A percentile compares a stretch with the other conserved stretches of the same genome.
Conservation (phyloP, 768 basidiomycete species). For the Pilatotrama ljubarskyi region DNA sequence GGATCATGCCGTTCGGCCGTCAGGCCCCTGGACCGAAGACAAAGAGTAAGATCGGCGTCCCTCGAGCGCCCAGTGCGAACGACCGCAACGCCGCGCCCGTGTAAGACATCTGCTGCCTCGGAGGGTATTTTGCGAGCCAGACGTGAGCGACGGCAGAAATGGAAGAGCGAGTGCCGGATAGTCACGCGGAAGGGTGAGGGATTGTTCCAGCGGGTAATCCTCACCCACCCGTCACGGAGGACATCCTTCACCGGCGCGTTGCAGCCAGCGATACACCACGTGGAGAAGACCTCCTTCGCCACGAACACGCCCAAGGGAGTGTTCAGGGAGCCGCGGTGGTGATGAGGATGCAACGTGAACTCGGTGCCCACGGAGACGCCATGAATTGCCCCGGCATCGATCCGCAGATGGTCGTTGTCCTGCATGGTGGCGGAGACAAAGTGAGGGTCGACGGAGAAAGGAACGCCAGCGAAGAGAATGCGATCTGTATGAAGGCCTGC, state of each 20-base stretch:
- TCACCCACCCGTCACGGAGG: constrained; percentile 53
- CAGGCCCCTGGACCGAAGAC: constrained; percentile 40
- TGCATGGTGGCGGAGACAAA: constrained; percentile 44
- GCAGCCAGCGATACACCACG: constrained; percentile 55
- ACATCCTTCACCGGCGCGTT: constrained; percentile 35
- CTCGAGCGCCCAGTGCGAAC: constrained; percentile 45
- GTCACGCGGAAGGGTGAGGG: constrained; percentile 54
- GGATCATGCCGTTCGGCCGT: constrained; percentile 49
- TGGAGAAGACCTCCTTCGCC: constrained; percentile 54
- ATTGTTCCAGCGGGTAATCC: constrained; percentile 55
- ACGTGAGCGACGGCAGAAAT: constrained; percentile 46
- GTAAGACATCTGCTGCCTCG: constrained; percentile 34
- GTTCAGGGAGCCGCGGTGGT: constrained; percentile 58
- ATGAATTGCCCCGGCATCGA: constrained; percentile 61
- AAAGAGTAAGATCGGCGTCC: constrained; percentile 54
- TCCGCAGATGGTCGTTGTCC: constrained; percentile 43
- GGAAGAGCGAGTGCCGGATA: constrained; percentile 47
- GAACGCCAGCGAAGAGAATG: constrained; percentile 54
- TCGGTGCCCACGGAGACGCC: constrained; percentile 66
- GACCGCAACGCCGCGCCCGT: constrained; percentile 45
- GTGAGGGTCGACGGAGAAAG: constrained; percentile 51
- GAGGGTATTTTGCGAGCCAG: constrained; percentile 42
- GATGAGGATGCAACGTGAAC: constrained; percentile 62
- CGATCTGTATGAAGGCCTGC: constrained; percentile 50
- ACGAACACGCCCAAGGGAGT: constrained; percentile 50